A percentile compares a stretch with the other conserved stretches of the same genome.
These are phyloP conservation scores for Ampelocalamus luodianensis DNA, from an alignment of 176 grass and related monocot genomes.

Conservation along the genomic window DNA sequence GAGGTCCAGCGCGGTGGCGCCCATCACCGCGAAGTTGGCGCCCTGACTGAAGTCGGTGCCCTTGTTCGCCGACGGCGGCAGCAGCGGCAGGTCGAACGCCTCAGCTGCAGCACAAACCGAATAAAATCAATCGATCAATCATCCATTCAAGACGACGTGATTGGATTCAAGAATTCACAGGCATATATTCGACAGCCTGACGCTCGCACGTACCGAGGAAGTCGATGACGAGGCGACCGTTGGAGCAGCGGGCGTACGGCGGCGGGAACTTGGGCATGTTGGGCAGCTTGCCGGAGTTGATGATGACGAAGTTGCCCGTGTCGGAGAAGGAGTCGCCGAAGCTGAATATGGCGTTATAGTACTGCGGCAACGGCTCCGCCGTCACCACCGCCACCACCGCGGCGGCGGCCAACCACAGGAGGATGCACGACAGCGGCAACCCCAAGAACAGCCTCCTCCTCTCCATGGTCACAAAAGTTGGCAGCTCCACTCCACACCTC, in stretches of 20 bases:
- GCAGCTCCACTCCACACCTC: neutral
- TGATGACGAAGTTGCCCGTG: conserved; percentile 83
- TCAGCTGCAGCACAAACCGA: conserved; percentile 49
- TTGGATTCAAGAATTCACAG: neutral
- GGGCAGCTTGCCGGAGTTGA: conserved; percentile 66
- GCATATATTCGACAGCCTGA: neutral
- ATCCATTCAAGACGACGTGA: neutral
- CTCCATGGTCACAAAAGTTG: neutral
- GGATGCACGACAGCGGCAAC: neutral
- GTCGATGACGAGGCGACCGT: conserved; percentile 81
- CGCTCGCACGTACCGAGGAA: conserved; percentile 55
- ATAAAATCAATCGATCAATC: neutral
- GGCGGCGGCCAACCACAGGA: neutral
- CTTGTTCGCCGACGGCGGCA: conserved; percentile 62
- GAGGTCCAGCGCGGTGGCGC: conserved; percentile 73
- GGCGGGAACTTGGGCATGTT: conserved; percentile 72
- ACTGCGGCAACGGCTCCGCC: conserved; percentile 41
- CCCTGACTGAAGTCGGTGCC: conserved; percentile 79
- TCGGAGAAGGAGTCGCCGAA: conserved; percentile 92
- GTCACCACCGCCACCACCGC: neutral
- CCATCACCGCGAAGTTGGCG: conserved; percentile 86
- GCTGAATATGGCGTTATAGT: conserved; percentile 86
- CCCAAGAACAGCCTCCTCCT: neutral
- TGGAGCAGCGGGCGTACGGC: conserved; percentile 79
- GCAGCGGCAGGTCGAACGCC: conserved; percentile 60